These are phyloP conservation scores for Hirschioporus abietinus DNA, from an alignment of 768 basidiomycete genomes.

Conservation along the genomic window DNA sequence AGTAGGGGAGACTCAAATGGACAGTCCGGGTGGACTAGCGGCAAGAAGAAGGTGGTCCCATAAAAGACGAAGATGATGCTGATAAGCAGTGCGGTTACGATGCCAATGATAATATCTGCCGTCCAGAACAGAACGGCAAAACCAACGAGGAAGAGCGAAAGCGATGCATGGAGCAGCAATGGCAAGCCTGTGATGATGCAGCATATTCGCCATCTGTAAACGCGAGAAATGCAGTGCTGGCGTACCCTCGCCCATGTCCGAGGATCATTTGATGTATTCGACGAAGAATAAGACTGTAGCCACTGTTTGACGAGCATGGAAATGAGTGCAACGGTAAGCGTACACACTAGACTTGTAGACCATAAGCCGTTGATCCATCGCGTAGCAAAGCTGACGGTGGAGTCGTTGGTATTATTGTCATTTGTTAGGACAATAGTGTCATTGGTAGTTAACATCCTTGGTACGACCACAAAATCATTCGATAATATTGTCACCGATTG, in stretches of 20 bases:
- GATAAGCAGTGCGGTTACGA: background rate
- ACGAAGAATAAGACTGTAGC: constrained; percentile 13
- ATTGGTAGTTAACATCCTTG: background rate
- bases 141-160: background rate
- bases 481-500: constrained; percentile 6
- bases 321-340: constrained; percentile 20
- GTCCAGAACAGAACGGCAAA: background rate
- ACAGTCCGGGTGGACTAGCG: background rate
- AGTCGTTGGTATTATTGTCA: background rate
- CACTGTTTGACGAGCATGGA: constrained; percentile 26
- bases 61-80: background rate
- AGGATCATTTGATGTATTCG: background rate
- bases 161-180: background rate
- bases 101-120: background rate
- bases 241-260: background rate
- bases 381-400: background rate
- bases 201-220: background rate
- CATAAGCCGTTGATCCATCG: constrained; percentile 20
- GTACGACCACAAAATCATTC: constrained; percentile 12
- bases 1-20: background rate
- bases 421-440: background rate
- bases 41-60: background rate
- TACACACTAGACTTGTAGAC: constrained; percentile 21
- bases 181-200: background rate
- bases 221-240: background rate